A percentile compares a stretch with the other conserved stretches of the same genome.
phyloP scores from a whole-genome alignment of 371 early-diverging fungal genomes.

The Mucor indicus region DNA sequence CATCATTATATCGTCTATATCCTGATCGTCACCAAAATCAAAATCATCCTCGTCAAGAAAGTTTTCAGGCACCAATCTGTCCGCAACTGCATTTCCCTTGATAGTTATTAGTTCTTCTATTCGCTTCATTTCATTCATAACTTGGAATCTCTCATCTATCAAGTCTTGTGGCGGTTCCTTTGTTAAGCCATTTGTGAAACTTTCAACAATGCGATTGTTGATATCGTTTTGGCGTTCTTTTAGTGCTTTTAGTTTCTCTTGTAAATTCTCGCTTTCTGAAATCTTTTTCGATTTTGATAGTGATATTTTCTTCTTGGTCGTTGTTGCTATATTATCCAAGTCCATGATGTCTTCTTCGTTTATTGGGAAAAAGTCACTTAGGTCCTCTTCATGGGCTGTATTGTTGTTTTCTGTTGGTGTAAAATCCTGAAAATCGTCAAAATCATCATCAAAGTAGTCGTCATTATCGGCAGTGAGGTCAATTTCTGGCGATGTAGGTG shows the following conservation, averaged over 20 bases:
- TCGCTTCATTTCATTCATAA: not conserved
- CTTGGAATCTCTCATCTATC: not conserved
- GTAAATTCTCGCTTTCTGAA: not conserved
- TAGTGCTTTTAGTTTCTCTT: not conserved
- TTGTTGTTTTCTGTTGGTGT: not conserved
- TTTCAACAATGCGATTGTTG: conserved; percentile 7
- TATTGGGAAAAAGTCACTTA: not conserved
- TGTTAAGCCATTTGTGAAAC: not conserved
- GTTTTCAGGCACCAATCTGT: not conserved
- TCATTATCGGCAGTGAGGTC: not conserved
- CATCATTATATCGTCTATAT: not conserved
- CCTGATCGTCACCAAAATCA: not conserved
- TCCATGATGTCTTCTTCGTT: conserved; percentile 1
- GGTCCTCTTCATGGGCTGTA: not conserved
- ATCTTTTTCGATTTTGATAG: not conserved
- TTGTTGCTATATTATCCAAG: not conserved
- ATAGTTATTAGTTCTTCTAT: not conserved
- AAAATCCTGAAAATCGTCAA: not conserved
- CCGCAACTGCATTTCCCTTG: not conserved
- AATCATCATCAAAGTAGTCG: not conserved
- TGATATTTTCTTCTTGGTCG: not conserved
- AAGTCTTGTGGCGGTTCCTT: not conserved
- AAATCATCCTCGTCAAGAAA: not conserved
- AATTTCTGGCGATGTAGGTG: not conserved
- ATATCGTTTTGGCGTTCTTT: not conserved